Conservation (phyloP, 2,329 filamentous ascomycete genomes). For the Trichoderma sp. region DNA sequence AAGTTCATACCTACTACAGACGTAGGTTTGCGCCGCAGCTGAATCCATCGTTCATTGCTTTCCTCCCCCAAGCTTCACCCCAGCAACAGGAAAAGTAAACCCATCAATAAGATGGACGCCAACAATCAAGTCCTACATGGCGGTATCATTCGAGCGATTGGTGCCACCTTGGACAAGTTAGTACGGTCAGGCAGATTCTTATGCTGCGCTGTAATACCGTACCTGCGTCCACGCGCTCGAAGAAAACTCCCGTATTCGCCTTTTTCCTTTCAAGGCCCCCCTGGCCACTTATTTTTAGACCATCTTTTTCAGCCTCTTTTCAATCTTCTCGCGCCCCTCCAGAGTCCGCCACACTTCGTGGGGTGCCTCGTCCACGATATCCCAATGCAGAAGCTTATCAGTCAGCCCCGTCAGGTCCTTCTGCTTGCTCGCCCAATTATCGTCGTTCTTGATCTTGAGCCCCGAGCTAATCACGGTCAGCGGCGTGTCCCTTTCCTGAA, state of each 20-base stretch:
- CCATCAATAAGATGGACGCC: not conserved
- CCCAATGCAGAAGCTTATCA: slow-evolving; percentile 76
- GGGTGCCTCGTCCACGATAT: slow-evolving; percentile 79
- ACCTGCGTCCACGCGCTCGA: not conserved
- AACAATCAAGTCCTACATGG: not conserved
- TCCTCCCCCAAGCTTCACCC: not conserved
- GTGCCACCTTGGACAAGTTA: not conserved
- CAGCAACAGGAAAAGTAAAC: not conserved
- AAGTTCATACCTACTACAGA: not conserved
- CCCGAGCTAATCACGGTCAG: slow-evolving; percentile 83
- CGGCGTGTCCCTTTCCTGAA: slow-evolving; percentile 73
- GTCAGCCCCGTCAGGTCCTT: slow-evolving; percentile 80
- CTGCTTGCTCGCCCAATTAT: slow-evolving; percentile 80
- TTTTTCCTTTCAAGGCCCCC: not conserved
- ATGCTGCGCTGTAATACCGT: not conserved
- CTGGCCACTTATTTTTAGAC: slow-evolving; percentile 40
- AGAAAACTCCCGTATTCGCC: slow-evolving; percentile 8
- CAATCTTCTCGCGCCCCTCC: slow-evolving; percentile 71
- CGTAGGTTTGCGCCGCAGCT: not conserved
- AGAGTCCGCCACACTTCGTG: slow-evolving; percentile 81
- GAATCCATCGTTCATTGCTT: not conserved
- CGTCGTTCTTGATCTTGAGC: slow-evolving; percentile 61
- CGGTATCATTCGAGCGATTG: not conserved
- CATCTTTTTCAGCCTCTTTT: slow-evolving; percentile 72
- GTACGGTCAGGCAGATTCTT: not conserved